Evolutionary conservation across 345 rosid genomes (phyloP).

Genomic region (Syzygium aromaticum): DNA sequence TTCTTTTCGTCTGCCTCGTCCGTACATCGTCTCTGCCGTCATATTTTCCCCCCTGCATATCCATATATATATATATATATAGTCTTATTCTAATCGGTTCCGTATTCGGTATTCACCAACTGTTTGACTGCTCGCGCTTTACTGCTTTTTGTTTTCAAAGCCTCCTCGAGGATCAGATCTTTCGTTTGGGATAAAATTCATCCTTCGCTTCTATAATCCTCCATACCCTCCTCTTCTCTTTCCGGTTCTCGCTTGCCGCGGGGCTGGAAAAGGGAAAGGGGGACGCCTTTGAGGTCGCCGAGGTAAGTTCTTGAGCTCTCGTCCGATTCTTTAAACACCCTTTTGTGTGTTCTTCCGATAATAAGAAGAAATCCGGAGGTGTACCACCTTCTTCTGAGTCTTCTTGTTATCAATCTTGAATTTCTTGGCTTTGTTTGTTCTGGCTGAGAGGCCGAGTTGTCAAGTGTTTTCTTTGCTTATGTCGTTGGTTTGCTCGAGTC

Average conservation of each 20-base stretch:
- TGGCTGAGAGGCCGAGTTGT: background rate
- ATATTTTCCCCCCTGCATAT: background rate
- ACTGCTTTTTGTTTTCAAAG: background rate
- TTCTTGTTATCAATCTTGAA: background rate
- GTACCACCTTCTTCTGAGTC: background rate
- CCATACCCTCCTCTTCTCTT: background rate
- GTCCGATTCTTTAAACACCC: background rate
- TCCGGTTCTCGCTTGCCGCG: background rate
- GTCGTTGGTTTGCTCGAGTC: background rate
- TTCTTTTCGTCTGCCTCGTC: background rate
- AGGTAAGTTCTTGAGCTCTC: background rate
- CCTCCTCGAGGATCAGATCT: background rate
- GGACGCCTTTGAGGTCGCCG: background rate
- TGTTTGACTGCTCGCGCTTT: background rate
- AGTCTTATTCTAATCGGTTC: background rate
- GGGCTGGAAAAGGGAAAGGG: background rate
- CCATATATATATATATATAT: background rate
- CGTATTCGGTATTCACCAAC: background rate
- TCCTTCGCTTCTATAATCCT: background rate
- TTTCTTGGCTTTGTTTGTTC: background rate
- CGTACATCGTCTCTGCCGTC: background rate
- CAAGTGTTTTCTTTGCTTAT: background rate
- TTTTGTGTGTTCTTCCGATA: background rate
- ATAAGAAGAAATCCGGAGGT: background rate
- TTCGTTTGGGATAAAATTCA: background rate